These are phyloP conservation scores for Sugiyamaella lignohabitans DNA, from an alignment of 805 yeast species.

Conservation along the genomic window DNA sequence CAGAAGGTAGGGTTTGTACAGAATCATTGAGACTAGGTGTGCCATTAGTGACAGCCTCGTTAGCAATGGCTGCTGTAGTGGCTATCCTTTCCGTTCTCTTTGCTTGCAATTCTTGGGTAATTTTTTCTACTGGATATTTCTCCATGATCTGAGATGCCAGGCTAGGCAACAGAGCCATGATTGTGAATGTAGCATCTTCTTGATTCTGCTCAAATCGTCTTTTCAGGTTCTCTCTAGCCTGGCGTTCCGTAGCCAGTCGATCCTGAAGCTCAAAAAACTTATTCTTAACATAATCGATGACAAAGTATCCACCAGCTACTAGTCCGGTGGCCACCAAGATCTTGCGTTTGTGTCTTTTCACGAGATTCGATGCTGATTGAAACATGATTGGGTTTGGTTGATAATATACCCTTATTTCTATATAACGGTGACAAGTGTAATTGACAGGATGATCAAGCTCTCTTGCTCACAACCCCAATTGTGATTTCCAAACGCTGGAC, in stretches of 20 bases:
- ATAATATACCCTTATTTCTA: no score
- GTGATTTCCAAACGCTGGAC: no score
- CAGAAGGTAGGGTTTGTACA: slow-evolving; percentile 15
- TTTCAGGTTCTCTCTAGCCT: slow-evolving; percentile 62
- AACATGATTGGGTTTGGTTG: no score
- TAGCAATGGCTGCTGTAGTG: neutral
- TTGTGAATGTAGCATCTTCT: slow-evolving; percentile 78
- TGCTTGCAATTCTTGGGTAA: slow-evolving; percentile 61
- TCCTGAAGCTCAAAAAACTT: slow-evolving; percentile 47
- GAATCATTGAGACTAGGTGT: slow-evolving; percentile 8
- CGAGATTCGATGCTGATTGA: slow-evolving; percentile 31
- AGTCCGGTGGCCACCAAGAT: slow-evolving; percentile 40
- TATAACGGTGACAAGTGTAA: no score
- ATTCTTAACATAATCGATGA: slow-evolving; percentile 38
- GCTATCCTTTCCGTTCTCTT: slow-evolving; percentile 36
- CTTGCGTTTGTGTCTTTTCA: slow-evolving; percentile 41
- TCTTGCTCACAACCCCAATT: no score
- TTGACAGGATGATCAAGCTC: no score
- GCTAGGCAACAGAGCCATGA: slow-evolving; percentile 75
- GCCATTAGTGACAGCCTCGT: neutral
- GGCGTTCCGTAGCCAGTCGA: slow-evolving; percentile 48
- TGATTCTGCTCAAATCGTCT: slow-evolving; percentile 88
- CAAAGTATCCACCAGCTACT: slow-evolving; percentile 40
- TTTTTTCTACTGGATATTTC: slow-evolving; percentile 61
- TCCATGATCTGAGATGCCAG: slow-evolving; percentile 57